A percentile compares a stretch with the other conserved stretches of the same genome.
Conservation (phyloP, 305 asterid genomes). For the Fraxinus nigra region DNA sequence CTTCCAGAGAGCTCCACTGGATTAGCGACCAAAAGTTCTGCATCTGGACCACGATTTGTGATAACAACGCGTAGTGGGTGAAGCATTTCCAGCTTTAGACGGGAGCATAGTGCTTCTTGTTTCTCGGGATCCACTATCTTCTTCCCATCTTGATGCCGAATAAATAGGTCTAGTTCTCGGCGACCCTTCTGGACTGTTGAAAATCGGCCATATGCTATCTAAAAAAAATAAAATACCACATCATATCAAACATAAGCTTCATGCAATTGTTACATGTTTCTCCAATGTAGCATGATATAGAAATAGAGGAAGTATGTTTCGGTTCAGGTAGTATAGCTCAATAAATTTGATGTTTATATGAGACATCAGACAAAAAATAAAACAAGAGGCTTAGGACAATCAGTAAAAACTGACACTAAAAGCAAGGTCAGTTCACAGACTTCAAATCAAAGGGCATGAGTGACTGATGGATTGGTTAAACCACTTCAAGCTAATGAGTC, state of each 20-base stretch:
- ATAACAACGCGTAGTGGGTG: constrained; percentile 78
- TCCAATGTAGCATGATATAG: not conserved
- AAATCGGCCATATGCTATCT: constrained; percentile 78
- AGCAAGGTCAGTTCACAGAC: not conserved
- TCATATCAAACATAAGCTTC: constrained; percentile 3
- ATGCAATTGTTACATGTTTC: not conserved
- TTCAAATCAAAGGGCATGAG: not conserved
- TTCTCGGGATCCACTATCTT: constrained; percentile 79
- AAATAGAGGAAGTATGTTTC: not conserved
- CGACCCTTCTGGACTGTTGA: constrained; percentile 53
- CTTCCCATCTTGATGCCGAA: constrained; percentile 63
- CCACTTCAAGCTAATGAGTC: not conserved
- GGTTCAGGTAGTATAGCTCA: not conserved
- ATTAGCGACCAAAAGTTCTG: constrained; percentile 84
- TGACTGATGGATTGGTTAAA: not conserved
- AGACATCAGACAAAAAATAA: not conserved
- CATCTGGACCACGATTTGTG: constrained; percentile 73
- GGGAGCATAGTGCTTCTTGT: constrained; percentile 62
- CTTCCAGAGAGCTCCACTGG: constrained; percentile 88
- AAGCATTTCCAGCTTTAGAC: constrained; percentile 72
- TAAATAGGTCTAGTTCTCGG: constrained; percentile 72
- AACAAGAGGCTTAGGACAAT: not conserved
- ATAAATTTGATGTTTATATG: not conserved
- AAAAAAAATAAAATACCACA: constrained; percentile 15
- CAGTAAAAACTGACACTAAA: constrained; percentile 2